Evolutionary conservation across 1,284 basidiomycete species (phyloP).

Genomic region (Golubevia pallescens): DNA sequence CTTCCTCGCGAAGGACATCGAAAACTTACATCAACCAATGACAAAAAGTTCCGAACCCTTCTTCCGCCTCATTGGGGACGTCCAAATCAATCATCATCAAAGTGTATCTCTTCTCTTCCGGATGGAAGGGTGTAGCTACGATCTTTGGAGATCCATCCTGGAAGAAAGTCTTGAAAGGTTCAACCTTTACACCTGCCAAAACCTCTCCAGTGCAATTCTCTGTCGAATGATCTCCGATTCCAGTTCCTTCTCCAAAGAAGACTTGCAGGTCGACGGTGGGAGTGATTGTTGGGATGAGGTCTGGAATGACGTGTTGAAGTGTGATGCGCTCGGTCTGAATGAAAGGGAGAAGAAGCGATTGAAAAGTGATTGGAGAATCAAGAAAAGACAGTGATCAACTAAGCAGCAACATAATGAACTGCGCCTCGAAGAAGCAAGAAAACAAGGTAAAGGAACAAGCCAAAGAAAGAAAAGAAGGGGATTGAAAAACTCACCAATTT

Average conservation of each 20-base stretch:
- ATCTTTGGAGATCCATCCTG: conserved; percentile 21
- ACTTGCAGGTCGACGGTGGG: conserved; percentile 53
- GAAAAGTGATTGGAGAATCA: neutral
- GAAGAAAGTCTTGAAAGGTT: conserved; percentile 7
- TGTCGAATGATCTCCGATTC: conserved; percentile 44
- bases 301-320: conserved; percentile 50
- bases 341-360: conserved; percentile 6
- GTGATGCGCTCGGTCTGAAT: conserved; percentile 27
- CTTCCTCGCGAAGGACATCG: no score
- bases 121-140: conserved; percentile 44
- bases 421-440: no score
- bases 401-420: neutral
- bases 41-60: conserved; percentile 23
- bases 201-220: conserved; percentile 37
- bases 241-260: conserved; percentile 35
- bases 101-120: conserved; percentile 38
- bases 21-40: conserved; percentile 34
- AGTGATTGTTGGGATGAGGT: conserved; percentile 34
- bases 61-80: conserved; percentile 25
- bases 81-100: conserved; percentile 54
- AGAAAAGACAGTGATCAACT: neutral
- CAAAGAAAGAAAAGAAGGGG: conserved; percentile 5
- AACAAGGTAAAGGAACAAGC: no score
- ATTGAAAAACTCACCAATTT: conserved; percentile 10
- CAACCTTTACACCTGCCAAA: conserved; percentile 23